A percentile compares a stretch with the other conserved stretches of the same genome.
Conservation (phyloP, 2,329 filamentous ascomycete genomes). For the Alternaria triticina region DNA sequence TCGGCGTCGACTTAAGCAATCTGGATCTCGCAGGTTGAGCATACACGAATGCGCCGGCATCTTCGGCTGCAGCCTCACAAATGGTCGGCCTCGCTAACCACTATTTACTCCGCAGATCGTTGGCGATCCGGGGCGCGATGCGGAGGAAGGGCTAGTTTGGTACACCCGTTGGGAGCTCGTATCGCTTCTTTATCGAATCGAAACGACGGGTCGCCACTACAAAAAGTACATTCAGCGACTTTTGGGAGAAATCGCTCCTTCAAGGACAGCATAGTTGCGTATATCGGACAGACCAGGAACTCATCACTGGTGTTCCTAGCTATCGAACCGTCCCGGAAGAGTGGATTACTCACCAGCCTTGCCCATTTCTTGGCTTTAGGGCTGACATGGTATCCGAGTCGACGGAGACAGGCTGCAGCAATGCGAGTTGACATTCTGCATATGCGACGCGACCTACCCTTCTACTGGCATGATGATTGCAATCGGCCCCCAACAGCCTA, state of each 20-base stretch:
- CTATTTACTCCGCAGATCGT: not conserved
- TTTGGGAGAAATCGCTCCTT: not conserved
- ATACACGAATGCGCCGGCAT: not conserved
- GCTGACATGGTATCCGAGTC: not conserved
- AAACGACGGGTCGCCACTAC: not conserved
- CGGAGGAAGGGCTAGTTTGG: not conserved
- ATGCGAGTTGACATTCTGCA: not conserved
- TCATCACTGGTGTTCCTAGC: not conserved
- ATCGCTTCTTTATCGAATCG: not conserved
- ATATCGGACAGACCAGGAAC: not conserved
- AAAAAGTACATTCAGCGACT: not conserved
- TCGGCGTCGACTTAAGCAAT: not conserved
- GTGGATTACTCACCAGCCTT: not conserved
- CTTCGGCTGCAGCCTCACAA: not conserved
- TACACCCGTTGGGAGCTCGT: not conserved
- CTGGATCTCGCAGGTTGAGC: not conserved
- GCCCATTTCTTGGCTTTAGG: not conserved
- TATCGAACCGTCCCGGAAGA: not conserved
- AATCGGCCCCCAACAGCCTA: not conserved
- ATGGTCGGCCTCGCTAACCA: not conserved
- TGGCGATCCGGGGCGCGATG: not conserved
- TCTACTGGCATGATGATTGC: not conserved
- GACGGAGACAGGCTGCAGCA: not conserved
- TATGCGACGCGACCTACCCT: not conserved
- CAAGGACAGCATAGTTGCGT: not conserved